Percentiles rank a stretch among this genome's conserved stretches.
These are phyloP conservation scores for Paramecium biaurelia DNA, from an alignment of 73 alveolate species.

Conservation along the genomic window DNA sequence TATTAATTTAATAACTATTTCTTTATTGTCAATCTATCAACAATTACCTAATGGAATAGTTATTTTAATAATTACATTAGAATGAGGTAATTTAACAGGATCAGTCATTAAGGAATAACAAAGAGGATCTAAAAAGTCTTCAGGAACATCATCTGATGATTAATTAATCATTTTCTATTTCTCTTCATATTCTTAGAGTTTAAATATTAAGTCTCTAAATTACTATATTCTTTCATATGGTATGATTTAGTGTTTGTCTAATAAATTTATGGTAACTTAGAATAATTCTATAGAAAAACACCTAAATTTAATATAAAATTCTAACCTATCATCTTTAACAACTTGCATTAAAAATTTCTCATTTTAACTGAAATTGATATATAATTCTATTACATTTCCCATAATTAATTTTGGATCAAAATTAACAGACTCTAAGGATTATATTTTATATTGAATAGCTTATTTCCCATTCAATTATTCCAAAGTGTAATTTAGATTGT, in stretches of 20 bases:
- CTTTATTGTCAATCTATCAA: slow-evolving; percentile 38
- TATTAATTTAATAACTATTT: neutral
- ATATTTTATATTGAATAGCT: neutral
- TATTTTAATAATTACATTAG: neutral
- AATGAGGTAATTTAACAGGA: slow-evolving; percentile 48
- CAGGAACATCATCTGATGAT: neutral
- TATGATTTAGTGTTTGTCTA: neutral
- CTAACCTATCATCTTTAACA: slow-evolving; percentile 43
- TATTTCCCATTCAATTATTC: slow-evolving; percentile 9
- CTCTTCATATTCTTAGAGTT: slow-evolving; percentile 23
- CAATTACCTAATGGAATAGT: neutral
- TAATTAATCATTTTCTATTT: neutral
- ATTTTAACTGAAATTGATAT: slow-evolving; percentile 1
- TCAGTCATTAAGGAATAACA: slow-evolving; percentile 9
- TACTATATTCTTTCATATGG: neutral
- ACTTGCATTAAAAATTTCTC: slow-evolving; percentile 16
- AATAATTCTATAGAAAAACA: slow-evolving; percentile 12
- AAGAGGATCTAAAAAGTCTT: slow-evolving; percentile 5
- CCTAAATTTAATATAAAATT: neutral
- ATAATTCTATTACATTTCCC: slow-evolving; percentile 37
- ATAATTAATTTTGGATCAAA: slow-evolving; percentile 20
- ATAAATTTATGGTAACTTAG: neutral
- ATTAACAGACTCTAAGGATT: neutral
- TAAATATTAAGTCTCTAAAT: neutral
- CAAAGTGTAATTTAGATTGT: slow-evolving; percentile 3